phyloP scores from a whole-genome alignment of 176 grass and related monocot genomes.

The Paspalum vaginatum region DNA sequence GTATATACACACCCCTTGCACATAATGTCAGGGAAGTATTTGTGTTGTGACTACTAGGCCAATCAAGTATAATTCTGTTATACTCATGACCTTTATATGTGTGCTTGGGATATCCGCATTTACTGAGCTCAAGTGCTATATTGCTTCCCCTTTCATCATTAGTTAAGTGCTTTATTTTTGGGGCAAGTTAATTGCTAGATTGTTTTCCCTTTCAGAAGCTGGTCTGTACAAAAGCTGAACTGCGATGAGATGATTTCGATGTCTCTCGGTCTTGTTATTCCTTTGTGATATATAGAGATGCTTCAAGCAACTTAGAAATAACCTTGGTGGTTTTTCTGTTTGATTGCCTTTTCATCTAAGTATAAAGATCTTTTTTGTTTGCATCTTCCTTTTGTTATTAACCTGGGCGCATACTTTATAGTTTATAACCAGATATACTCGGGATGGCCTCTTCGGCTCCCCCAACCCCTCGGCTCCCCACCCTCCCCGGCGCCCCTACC shows the following conservation, averaged over 20 bases:
- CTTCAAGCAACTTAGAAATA: conserved; percentile 17
- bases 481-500: too few relatives aligned
- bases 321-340: neutral
- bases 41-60: neutral
- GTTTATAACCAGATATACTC: neutral
- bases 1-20: conserved; percentile 6
- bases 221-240: conserved; percentile 10
- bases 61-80: neutral
- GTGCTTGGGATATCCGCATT: neutral
- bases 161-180: too few relatives aligned
- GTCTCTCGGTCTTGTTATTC: conserved; percentile 12
- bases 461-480: too few relatives aligned
- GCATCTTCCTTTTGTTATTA: conserved; percentile 17
- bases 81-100: neutral
- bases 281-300: neutral
- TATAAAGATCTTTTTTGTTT: conserved; percentile 18
- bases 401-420: neutral
- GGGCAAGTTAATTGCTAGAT: neutral
- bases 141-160: too few relatives aligned
- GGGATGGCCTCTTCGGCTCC: too few relatives aligned
- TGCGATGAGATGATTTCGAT: neutral
- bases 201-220: conserved; percentile 3
- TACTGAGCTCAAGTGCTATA: too few relatives aligned
- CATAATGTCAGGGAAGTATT: neutral
- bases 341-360: conserved; percentile 2